A percentile compares a stretch with the other conserved stretches of the same genome.
phyloP scores from a whole-genome alignment of 352 stramenopile genomes.

The Pythium phragmiticola region DNA sequence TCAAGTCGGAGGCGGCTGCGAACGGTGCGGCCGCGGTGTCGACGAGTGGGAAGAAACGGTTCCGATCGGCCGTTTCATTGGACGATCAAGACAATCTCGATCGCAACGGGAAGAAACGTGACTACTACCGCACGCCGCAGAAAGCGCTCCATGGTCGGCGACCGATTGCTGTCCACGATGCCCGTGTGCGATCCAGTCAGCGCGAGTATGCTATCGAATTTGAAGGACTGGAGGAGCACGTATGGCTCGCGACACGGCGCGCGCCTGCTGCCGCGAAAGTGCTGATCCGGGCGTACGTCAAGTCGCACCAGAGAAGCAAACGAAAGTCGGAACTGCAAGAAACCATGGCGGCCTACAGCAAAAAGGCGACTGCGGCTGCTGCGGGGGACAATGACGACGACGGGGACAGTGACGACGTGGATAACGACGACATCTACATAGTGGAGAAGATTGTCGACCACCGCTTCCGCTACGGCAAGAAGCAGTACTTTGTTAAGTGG shows the following conservation, averaged over 20 bases:
- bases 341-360: neutral
- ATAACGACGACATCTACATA: conserved; percentile 34
- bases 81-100: neutral
- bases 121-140: neutral
- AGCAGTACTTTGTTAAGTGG: conserved; percentile 67
- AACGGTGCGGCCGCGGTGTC: neutral
- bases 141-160: neutral
- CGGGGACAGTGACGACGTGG: neutral
- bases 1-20: conserved; percentile 6
- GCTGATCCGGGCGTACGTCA: conserved; percentile 7
- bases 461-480: conserved; percentile 37
- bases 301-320: neutral
- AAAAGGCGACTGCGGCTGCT: neutral
- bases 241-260: conserved; percentile 7
- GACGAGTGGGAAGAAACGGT: conserved; percentile 1
- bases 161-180: conserved; percentile 1
- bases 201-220: conserved; percentile 19
- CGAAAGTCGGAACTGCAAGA: neutral
- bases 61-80: neutral
- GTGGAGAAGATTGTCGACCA: conserved; percentile 67
- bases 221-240: neutral
- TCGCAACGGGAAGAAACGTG: neutral
- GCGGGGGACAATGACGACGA: neutral
- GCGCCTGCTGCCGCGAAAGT: neutral
- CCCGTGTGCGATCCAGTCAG: neutral